These are phyloP conservation scores for Magnaporthales sp. DNA, from an alignment of 2,329 filamentous ascomycete genomes.

Conservation along the genomic window DNA sequence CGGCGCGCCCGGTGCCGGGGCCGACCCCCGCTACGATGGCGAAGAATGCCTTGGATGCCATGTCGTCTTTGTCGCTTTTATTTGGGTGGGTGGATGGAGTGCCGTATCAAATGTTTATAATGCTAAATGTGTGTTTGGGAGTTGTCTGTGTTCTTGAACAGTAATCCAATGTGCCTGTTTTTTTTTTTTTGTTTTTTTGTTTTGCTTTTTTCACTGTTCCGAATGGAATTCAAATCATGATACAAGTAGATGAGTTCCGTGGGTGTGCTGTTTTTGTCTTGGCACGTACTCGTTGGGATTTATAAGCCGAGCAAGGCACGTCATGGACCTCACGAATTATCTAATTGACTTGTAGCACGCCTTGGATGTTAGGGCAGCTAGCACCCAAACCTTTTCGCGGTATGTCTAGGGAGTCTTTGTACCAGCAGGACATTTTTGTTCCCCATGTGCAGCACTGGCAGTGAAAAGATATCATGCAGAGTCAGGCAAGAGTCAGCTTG, in stretches of 20 bases:
- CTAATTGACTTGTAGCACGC: neutral
- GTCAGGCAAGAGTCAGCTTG: neutral
- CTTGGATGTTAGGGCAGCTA: neutral
- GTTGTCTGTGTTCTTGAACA: no score
- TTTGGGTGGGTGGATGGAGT: no score
- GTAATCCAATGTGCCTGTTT: no score
- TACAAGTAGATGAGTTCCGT: neutral
- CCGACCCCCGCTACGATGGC: conserved; percentile 65
- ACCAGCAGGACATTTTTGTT: neutral
- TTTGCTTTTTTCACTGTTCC: no score
- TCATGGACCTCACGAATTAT: neutral
- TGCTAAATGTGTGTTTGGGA: neutral
- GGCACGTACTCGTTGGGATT: neutral
- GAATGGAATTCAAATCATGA: no score
- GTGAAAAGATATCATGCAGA: neutral
- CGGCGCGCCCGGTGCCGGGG: conserved; percentile 45
- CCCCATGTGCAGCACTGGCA: neutral
- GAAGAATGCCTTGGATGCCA: conserved; percentile 38
- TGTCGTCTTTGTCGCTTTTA: conserved; percentile 6
- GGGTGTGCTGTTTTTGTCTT: neutral
- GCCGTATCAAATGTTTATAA: no score
- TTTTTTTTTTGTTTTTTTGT: no score
- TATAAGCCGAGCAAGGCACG: neutral
- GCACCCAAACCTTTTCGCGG: neutral
- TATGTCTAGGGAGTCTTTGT: neutral